These are phyloP conservation scores for Polygonum aviculare DNA, from an alignment of 148 eudicot species.

Conservation along the genomic window DNA sequence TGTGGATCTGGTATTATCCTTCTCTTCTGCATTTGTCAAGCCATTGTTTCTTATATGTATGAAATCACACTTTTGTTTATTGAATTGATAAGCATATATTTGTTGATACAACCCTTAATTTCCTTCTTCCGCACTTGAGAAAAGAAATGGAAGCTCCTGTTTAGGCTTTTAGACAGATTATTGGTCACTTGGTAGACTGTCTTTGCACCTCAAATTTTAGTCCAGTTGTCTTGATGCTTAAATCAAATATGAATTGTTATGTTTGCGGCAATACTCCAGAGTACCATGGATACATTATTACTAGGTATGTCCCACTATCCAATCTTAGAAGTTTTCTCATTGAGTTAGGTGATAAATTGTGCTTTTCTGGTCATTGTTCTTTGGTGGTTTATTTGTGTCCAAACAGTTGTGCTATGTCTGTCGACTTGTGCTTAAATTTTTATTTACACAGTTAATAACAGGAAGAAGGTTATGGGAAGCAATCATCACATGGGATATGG, in stretches of 20 bases:
- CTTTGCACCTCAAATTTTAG: background rate
- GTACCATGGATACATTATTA: background rate
- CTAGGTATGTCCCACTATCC: background rate
- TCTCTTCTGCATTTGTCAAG: no score
- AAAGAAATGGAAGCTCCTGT: background rate
- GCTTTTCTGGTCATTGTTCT: background rate
- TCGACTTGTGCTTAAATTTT: background rate
- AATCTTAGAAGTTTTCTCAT: background rate
- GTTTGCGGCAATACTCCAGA: background rate
- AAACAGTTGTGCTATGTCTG: background rate
- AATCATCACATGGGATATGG: slow-evolving; percentile 8
- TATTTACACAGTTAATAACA: background rate
- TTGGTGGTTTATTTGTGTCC: background rate
- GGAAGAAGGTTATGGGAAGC: background rate
- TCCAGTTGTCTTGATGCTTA: background rate
- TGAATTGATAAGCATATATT: background rate
- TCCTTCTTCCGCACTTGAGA: no score
- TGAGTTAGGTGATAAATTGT: background rate
- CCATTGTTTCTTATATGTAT: background rate
- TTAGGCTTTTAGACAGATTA: background rate
- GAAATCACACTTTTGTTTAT: background rate
- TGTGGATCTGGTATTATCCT: background rate
- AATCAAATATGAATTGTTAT: background rate
- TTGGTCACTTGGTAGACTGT: background rate
- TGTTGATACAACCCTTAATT: no score